These are phyloP conservation scores for Tephrocybe rancida DNA, from an alignment of 768 basidiomycete species.

Conservation along the genomic window DNA sequence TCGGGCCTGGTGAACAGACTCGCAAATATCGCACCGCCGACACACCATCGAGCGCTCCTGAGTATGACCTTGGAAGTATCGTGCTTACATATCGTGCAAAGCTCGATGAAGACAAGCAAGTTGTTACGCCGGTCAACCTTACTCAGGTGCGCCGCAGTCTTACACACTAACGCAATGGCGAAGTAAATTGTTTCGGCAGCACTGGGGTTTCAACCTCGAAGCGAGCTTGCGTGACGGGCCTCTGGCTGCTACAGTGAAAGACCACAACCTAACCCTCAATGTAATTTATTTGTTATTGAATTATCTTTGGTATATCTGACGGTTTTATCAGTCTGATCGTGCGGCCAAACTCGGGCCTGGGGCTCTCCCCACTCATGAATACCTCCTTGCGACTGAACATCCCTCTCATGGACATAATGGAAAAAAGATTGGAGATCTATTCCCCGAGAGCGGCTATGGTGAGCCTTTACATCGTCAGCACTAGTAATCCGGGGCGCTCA, in stretches of 20 bases:
- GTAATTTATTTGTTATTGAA: constrained; percentile 18
- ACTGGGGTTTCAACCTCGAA: constrained; percentile 84
- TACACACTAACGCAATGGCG: neutral
- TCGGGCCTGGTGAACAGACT: constrained; percentile 37
- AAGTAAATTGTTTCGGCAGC: constrained; percentile 38
- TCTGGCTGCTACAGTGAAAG: constrained; percentile 48
- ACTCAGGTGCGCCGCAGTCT: constrained; percentile 56
- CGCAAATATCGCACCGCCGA: constrained; percentile 25
- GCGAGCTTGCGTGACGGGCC: constrained; percentile 57
- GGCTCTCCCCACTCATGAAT: constrained; percentile 54
- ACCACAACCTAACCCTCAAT: constrained; percentile 47
- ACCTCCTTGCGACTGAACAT: constrained; percentile 45
- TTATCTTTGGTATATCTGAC: neutral
- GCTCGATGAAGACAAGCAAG: constrained; percentile 47
- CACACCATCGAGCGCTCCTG: constrained; percentile 27
- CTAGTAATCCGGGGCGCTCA: neutral
- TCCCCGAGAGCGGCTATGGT: constrained; percentile 67
- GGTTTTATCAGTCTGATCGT: constrained; percentile 46
- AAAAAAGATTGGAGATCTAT: constrained; percentile 58
- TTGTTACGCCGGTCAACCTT: constrained; percentile 73
- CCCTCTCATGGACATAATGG: constrained; percentile 50
- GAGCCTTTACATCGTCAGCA: constrained; percentile 14
- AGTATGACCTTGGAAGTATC: constrained; percentile 63
- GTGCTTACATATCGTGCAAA: constrained; percentile 71
- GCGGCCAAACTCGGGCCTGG: constrained; percentile 53